Percentiles rank a stretch among this genome's conserved stretches.
Conservation (phyloP, 2,329 filamentous ascomycete genomes). For the Boeremia lycopersici region DNA sequence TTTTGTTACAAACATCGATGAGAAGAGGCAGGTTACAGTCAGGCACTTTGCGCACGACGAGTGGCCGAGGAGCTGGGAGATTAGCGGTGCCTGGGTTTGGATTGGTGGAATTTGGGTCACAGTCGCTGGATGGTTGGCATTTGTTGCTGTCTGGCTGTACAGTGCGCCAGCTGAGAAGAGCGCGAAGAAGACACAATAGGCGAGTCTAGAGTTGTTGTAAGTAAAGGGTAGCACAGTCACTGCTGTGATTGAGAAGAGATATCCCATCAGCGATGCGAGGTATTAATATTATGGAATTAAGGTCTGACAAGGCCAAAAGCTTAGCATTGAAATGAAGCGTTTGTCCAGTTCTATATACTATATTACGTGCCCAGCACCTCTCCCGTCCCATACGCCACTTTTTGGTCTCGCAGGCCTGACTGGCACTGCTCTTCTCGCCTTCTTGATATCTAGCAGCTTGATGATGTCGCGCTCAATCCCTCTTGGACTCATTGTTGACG, state of each 20-base stretch:
- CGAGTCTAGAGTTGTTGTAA: background rate
- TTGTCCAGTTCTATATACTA: background rate
- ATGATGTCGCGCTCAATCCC: slow-evolving; percentile 15
- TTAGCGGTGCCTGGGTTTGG: slow-evolving; percentile 93
- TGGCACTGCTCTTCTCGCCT: slow-evolving; percentile 16
- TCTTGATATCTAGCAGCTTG: slow-evolving; percentile 26
- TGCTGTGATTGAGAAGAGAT: slow-evolving; percentile 12
- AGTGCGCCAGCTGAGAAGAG: slow-evolving; percentile 63
- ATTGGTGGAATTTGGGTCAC: slow-evolving; percentile 86
- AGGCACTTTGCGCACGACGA: slow-evolving; percentile 97
- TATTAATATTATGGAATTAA: slow-evolving; percentile 15
- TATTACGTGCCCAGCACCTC: background rate
- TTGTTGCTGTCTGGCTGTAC: slow-evolving; percentile 88
- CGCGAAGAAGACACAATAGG: slow-evolving; percentile 57
- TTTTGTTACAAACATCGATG: slow-evolving; percentile 85
- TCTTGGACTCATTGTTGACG: slow-evolving; percentile 1
- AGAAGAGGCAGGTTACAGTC: slow-evolving; percentile 94
- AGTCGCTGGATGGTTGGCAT: slow-evolving; percentile 80
- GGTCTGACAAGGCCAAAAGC: slow-evolving; percentile 10
- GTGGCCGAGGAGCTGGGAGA: slow-evolving; percentile 88
- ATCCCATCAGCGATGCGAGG: slow-evolving; percentile 17
- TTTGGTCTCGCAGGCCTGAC: slow-evolving; percentile 28
- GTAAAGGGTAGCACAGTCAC: slow-evolving; percentile 1
- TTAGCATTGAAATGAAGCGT: slow-evolving; percentile 16
- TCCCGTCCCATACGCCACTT: slow-evolving; percentile 19